Base-by-base conservation (phyloP, 2,329 filamentous ascomycete species). In the Aspergillus eucalypticola region DNA sequence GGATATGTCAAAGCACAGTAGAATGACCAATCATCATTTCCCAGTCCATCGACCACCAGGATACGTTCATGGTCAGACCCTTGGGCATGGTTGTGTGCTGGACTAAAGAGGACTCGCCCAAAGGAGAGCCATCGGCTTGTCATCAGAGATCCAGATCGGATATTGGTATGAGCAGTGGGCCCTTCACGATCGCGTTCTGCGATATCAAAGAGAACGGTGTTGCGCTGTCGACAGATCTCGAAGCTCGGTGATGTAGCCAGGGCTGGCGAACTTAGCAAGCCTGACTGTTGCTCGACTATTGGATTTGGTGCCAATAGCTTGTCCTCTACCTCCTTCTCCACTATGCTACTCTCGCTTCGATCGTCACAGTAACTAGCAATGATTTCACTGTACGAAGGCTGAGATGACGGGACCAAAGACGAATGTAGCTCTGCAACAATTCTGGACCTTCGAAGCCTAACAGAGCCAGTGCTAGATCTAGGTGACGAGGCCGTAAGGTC, bases 371-470 rank as follows among this genome's bases (percentile, higher is more conserved):
- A 83, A n/a, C 79, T 79, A 42, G 80, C 79, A 41, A 83, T 75
- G 44, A 84, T 79, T 21, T 86, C 83, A 46, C 79, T 81, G 41
- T 85, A 76, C 2, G 84, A 84, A 21, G 82, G 75, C 17, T 84
- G 82, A 1, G 82, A 83, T 2, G 81, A 81, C 1, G 81, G 81
- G 15, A 77, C 77, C 51, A 80, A 74, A 0, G 81, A 79, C 0
- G 80, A 77, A 60, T 82, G 81, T 29, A 84, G 65, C 3, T 82
- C 82, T 17, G 81, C 78, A 29, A 80, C 77, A 55, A 86, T 80
- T 52, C 77, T 78, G 13, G 83, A 84, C 13, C 82, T 79, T 17
- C 83, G 80, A 70, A 81, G 66, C 64, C 79, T 68, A 39, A 75
- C 70, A 10, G 81, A 80, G 17, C 70, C 65, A 29, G 65, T 60